Percentiles rank a stretch among this genome's conserved stretches.
These are phyloP conservation scores for Lachancea nothofagi DNA, from an alignment of 805 yeast species.

Conservation along the genomic window DNA sequence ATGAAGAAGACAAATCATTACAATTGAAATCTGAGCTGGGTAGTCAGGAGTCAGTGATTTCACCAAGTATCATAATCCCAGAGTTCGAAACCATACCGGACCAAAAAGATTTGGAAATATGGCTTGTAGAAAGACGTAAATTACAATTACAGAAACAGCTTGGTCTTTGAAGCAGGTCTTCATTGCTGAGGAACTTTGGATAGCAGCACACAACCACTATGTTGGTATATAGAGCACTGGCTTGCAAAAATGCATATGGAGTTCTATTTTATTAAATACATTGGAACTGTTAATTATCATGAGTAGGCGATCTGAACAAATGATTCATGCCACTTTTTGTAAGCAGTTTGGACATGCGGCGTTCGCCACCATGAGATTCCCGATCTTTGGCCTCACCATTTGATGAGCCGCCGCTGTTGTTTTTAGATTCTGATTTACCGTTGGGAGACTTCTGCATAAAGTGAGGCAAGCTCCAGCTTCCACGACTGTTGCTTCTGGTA, in stretches of 20 bases:
- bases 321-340: conserved; percentile 28
- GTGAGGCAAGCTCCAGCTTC: conserved; percentile 11
- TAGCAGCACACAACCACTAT: too few relatives aligned
- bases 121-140: conserved; percentile 43
- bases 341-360: conserved; percentile 25
- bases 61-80: conserved; percentile 7
- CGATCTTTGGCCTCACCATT: conserved; percentile 5
- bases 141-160: conserved; percentile 36
- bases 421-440: not conserved
- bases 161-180: conserved; percentile 11
- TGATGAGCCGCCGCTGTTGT: not conserved
- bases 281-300: conserved; percentile 15
- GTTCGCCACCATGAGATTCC: conserved; percentile 15
- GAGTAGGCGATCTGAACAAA: conserved; percentile 24
- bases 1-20: conserved; percentile 3
- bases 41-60: not conserved
- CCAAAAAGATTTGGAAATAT: conserved; percentile 38
- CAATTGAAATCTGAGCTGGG: conserved; percentile 7
- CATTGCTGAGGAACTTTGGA: not conserved
- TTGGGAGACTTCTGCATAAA: conserved; percentile 10
- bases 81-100: conserved; percentile 26
- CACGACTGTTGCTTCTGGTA: conserved; percentile 5
- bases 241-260: too few relatives aligned
- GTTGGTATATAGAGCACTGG: too few relatives aligned
- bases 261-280: too few relatives aligned